A percentile compares a stretch with the other conserved stretches of the same genome.
These are phyloP conservation scores for Pseudogymnoascus destructans DNA, from an alignment of 2,329 filamentous ascomycete genomes.

Conservation along the genomic window DNA sequence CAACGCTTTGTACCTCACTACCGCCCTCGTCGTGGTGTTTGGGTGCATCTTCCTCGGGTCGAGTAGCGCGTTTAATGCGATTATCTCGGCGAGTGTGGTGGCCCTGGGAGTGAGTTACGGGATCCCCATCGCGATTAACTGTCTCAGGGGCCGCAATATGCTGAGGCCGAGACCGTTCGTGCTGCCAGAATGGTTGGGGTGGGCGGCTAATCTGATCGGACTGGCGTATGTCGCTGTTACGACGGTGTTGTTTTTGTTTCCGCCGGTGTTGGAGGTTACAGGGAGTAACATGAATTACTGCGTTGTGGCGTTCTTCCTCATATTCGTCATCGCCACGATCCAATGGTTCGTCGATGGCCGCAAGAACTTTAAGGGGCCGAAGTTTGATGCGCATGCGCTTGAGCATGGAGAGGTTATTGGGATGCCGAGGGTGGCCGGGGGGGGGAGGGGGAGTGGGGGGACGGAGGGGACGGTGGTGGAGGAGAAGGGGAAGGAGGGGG, in stretches of 20 bases:
- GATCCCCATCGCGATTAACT: conserved; percentile 52
- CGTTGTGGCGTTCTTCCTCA: conserved; percentile 31
- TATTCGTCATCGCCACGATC: conserved; percentile 30
- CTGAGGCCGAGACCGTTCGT: conserved; percentile 44
- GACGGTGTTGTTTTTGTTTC: conserved; percentile 51
- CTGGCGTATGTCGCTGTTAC: conserved; percentile 45
- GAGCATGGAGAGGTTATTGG: conserved; percentile 20
- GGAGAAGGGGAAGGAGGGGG: conserved; percentile 8
- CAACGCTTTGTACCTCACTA: conserved; percentile 50
- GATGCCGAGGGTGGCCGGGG: neutral
- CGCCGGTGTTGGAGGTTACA: conserved; percentile 42
- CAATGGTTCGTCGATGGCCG: conserved; percentile 48
- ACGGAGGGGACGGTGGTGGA: conserved; percentile 7
- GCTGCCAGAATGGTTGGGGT: conserved; percentile 41
- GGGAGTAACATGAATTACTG: conserved; percentile 43
- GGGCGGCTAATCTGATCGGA: conserved; percentile 43
- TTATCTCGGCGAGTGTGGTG: conserved; percentile 57
- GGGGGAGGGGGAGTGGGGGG: neutral
- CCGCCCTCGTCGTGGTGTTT: conserved; percentile 49
- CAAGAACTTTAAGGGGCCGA: conserved; percentile 39
- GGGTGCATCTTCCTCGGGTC: conserved; percentile 58
- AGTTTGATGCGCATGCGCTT: conserved; percentile 30
- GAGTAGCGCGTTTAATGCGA: conserved; percentile 55
- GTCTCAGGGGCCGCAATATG: conserved; percentile 50
- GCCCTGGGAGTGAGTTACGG: conserved; percentile 60